Evolutionary conservation across 805 yeast species (phyloP).

Genomic region (Dipodascopsis uninucleata): DNA sequence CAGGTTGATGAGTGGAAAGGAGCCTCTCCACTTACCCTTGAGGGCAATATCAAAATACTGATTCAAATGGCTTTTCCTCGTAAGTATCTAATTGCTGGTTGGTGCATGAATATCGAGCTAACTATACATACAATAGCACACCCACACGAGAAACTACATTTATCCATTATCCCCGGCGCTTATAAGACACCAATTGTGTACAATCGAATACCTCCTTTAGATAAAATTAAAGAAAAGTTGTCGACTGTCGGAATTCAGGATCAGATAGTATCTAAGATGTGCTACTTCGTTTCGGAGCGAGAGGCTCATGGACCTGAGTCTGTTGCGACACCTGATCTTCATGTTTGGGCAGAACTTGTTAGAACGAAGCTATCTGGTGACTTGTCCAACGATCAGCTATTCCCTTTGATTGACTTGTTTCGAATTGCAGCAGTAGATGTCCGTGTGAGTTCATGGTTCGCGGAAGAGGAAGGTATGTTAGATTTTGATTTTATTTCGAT

Average conservation of each 20-base stretch:
- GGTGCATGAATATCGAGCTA: neutral
- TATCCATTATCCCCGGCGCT: conserved; percentile 18
- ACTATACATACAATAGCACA: no score
- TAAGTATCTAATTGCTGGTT: neutral
- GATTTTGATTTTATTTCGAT: no score
- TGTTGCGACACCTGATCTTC: conserved; percentile 20
- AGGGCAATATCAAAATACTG: conserved; percentile 24
- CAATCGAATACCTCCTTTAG: conserved; percentile 27
- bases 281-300: conserved; percentile 16
- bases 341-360: conserved; percentile 18
- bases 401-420: conserved; percentile 29
- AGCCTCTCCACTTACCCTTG: conserved; percentile 26
- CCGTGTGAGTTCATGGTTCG: conserved; percentile 30
- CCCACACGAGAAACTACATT: conserved; percentile 18
- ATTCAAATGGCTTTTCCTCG: conserved; percentile 24
- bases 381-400: conserved; percentile 11
- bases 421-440: conserved; percentile 29
- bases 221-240: conserved; percentile 17
- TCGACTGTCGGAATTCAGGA: conserved; percentile 7
- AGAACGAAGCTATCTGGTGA: neutral
- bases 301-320: conserved; percentile 18
- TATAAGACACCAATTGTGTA: conserved; percentile 17
- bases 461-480: conserved; percentile 25
- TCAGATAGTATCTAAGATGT: conserved; percentile 8
- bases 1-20: conserved; percentile 31